Evolutionary conservation across 2,329 filamentous ascomycete species (phyloP), one percentile per base, ranked within the genome.

Genomic region (Colletotrichum liriopes): DNA sequence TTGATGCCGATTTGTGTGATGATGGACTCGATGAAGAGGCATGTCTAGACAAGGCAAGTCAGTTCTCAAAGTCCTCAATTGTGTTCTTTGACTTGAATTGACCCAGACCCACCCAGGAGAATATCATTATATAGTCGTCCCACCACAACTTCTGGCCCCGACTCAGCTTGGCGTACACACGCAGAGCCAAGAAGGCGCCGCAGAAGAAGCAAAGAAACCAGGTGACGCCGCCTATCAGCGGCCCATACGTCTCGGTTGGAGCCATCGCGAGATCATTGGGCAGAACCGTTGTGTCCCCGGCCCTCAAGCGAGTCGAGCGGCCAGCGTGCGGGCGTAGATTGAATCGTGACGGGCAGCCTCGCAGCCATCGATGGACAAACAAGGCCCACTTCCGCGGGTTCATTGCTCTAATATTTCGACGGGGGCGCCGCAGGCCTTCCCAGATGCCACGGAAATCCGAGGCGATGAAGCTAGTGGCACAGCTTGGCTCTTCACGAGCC

Each of bases 151-250:
- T 62, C 26, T 74, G 62, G 16, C 72, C 59, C 16, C 72, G 63
- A 16, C 64, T 75, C 9, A 75, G 20, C 54, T 76, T 77, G 43
- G 74, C 76, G 29, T 77, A 78, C 1, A 77, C 37, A 26, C 77
- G 72, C 20, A 77, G 66, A n/a, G 65, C 68, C 8, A 78, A 49
- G 41, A 76, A 75, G 3, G 52, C 52, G 2, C 73, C 77, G 41
- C 75, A 75, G 1, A 77, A 71, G 5, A 72, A 67, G 0, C 75
- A 73, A 23, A 82, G 56, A 3, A 79, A 77, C 80, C 80, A 82
- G 29, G 76, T 78, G 5, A 77, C 74, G 11, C 76, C 78, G 29
- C 43, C 58, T 29, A 72, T 63, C 0, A 72, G 29, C 12, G 69
- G 65, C 2, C 69, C 69, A 18, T 66, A n/a, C 26, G 41, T 68